Conservation (phyloP, 106 monocot species). For the Dendrobium huoshanense region DNA sequence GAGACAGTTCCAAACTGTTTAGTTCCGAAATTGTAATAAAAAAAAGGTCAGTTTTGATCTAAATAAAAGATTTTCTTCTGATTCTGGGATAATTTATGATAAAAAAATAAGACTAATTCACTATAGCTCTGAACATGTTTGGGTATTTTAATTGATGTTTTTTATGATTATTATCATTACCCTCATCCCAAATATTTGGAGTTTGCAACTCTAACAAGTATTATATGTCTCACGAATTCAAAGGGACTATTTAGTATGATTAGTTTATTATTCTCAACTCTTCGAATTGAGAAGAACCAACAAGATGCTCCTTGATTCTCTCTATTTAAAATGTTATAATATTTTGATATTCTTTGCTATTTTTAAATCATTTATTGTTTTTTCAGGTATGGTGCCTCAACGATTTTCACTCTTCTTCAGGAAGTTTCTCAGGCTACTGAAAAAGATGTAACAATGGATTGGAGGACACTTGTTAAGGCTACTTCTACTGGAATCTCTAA, state of each 20-base stretch:
- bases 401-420: conserved; percentile 49
- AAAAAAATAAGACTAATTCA: background rate
- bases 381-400: conserved; percentile 43
- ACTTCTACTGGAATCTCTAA: conserved; percentile 62
- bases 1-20: background rate
- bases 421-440: conserved; percentile 43
- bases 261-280: background rate
- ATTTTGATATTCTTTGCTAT: background rate
- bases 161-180: background rate
- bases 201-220: background rate
- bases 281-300: too few relatives aligned
- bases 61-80: background rate
- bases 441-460: conserved; percentile 48
- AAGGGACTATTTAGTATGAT: background rate
- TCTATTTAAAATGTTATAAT: background rate
- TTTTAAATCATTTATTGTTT: background rate
- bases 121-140: background rate
- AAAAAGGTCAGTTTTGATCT: background rate
- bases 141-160: background rate
- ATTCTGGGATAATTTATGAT: background rate
- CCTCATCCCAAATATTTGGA: background rate
- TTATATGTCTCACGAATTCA: background rate
- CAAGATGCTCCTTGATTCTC: background rate
- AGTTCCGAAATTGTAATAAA: background rate
- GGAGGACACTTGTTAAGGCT: conserved; percentile 51